phyloP scores from a whole-genome alignment of 371 early-diverging fungal species.

The Mortierella sp. region DNA sequence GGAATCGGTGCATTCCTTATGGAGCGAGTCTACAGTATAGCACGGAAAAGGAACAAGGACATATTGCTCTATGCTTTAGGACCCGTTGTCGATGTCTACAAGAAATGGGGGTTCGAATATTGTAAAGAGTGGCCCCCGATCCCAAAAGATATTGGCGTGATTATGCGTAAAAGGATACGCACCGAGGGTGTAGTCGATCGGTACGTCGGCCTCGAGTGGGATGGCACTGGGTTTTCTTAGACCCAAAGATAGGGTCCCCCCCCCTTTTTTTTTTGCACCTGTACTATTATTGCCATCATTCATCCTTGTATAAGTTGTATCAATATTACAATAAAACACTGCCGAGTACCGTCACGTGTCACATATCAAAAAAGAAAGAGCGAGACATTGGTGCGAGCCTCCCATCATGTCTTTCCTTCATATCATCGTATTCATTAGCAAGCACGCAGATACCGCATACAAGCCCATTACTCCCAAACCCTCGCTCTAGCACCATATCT shows the following conservation, averaged over 20 bases:
- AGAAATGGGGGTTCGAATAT: conserved; percentile 52
- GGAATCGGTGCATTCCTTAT: conserved; percentile 55
- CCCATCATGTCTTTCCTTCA: no score
- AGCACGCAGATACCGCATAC: no score
- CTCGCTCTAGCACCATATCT: no score
- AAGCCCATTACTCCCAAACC: no score
- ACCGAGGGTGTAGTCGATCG: conserved; percentile 38
- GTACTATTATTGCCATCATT: neutral
- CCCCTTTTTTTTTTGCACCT: neutral
- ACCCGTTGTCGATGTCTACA: conserved; percentile 43
- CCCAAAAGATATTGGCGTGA: conserved; percentile 43
- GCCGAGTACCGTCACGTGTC: no score
- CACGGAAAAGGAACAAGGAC: conserved; percentile 47
- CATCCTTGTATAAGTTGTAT: neutral
- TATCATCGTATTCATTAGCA: no score
- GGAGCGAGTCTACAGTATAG: conserved; percentile 37
- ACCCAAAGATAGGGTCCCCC: neutral
- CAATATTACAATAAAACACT: neutral
- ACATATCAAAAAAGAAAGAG: no score
- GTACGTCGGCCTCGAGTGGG: conserved; percentile 42
- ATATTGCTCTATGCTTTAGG: conserved; percentile 56
- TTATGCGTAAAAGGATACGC: conserved; percentile 47
- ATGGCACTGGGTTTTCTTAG: conserved; percentile 34
- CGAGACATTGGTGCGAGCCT: no score
- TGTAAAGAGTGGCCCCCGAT: conserved; percentile 56